Evolutionary conservation across 805 yeast genomes (phyloP), one percentile per base, ranked within the genome.

Genomic region (Starmera amethionina): DNA sequence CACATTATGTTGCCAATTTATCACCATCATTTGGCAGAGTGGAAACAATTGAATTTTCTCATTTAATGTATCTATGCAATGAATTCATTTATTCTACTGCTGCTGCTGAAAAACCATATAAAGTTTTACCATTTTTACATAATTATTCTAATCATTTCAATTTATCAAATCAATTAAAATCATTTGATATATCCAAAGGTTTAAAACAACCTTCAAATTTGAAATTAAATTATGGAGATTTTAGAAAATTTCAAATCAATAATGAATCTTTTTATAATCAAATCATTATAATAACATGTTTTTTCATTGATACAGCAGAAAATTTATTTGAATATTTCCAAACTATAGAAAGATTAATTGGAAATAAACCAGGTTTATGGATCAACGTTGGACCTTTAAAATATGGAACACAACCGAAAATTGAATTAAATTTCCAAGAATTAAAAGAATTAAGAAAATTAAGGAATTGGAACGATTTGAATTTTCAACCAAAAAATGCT

Each of bases 291-390:
- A 73, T 79, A 4, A 70, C 84, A 0, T 82, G 81, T 5, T 90
- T 82, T 54, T 89, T 90, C 61, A 67, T 90, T 25, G 97, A 90
- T 59, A 90, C 97, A 0, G 97, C 97, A 0, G 95, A 86, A 51
- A 85, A 89, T 52, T 55, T 86, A 37, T 67, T 90, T 46, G 80
- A 77, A 33, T 89, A 89, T 58, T 59, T 90, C 40, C 82, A 81
- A 40, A 61, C 81, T 1, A 77, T 90, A 31, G 72, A 72, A 41
- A 50, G 57, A 10, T 50, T 80, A 30, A 60, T 67, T 10, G 51
- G 52, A 8, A 65, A 63, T 8, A 64, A 63, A 13, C 69, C 69
- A 4, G 80, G 85, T 0, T 66, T 71, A 34, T 90, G 97, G 97
- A 75, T 90, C 46, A 90, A 93, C 55, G 68, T 79, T 12, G 98